phyloP scores from a whole-genome alignment of 2,329 filamentous ascomycete genomes.

The Endocalyx cinctus region DNA sequence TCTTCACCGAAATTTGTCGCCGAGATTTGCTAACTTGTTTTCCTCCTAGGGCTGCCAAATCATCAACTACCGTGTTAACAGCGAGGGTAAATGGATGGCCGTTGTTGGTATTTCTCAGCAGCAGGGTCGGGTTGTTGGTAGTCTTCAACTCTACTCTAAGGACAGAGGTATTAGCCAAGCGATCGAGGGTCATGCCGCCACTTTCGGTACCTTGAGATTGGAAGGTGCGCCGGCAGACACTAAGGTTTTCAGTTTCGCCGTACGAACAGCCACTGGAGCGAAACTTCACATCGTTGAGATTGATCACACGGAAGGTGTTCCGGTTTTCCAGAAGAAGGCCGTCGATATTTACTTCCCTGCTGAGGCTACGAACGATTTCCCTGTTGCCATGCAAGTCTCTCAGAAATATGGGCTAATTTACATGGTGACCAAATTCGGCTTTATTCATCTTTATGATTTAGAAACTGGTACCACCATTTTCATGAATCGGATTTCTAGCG shows the following conservation, averaged over 20 bases:
- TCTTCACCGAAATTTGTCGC: no score
- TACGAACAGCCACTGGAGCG: constrained; percentile 80
- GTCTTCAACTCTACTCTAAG: constrained; percentile 95
- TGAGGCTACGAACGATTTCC: constrained; percentile 95
- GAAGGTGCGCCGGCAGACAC: constrained; percentile 88
- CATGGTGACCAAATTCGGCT: constrained; percentile 97
- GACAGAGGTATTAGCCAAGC: constrained; percentile 96
- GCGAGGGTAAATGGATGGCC: constrained; percentile 97
- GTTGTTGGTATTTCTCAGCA: constrained; percentile 94
- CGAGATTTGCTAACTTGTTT: constrained; percentile 20
- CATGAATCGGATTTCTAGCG: constrained; percentile 99
- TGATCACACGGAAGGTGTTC: constrained; percentile 86
- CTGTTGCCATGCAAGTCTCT: constrained; percentile 95
- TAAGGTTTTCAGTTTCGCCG: constrained; percentile 94
- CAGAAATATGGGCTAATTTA: constrained; percentile 96
- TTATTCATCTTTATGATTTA: constrained; percentile 97
- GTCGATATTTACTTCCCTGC: constrained; percentile 97
- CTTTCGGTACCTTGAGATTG: constrained; percentile 83
- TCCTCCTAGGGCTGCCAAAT: constrained; percentile 82
- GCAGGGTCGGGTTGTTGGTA: constrained; percentile 87
- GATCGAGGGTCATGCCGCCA: constrained; percentile 94
- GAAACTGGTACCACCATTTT: constrained; percentile 95
- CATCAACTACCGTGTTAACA: constrained; percentile 97
- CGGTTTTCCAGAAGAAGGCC: constrained; percentile 87
- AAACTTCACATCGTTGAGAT: constrained; percentile 98